phyloP scores from a whole-genome alignment of 164 flowering plant genomes.

The Aristolochia fimbriata region DNA sequence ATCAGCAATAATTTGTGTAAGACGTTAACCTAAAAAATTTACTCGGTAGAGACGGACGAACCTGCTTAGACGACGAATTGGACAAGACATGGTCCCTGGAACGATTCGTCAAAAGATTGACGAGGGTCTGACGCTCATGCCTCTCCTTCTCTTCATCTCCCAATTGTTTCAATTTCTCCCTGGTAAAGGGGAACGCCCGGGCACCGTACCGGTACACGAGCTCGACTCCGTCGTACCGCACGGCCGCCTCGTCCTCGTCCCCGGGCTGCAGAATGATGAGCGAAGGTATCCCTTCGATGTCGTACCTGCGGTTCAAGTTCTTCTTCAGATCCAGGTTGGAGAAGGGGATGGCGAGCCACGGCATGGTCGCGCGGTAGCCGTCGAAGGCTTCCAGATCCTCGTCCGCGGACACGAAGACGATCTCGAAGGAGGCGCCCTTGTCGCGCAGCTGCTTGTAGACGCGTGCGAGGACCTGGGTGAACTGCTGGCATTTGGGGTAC shows the following conservation, averaged over 20 bases:
- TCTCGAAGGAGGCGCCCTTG: slow-evolving; percentile 18
- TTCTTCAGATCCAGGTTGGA: slow-evolving; percentile 22
- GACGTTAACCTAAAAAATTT: too few relatives aligned
- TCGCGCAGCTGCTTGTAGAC: slow-evolving; percentile 15
- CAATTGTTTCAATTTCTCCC: slow-evolving; percentile 13
- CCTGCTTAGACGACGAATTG: slow-evolving; percentile 6
- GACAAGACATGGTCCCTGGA: slow-evolving; percentile 10
- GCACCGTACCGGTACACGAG: slow-evolving; percentile 21
- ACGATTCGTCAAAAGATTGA: slow-evolving; percentile 10
- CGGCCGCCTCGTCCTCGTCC: slow-evolving; percentile 2
- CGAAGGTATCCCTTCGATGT: slow-evolving; percentile 27
- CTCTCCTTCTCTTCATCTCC: slow-evolving; percentile 24
- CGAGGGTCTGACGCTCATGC: slow-evolving; percentile 19
- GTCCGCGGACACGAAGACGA: slow-evolving; percentile 27
- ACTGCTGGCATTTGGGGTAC: slow-evolving; percentile 19
- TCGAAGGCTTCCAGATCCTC: slow-evolving; percentile 19
- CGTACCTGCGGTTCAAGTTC: slow-evolving; percentile 14
- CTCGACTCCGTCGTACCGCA: slow-evolving; percentile 24
- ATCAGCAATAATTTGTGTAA: not conserved
- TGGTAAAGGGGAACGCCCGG: slow-evolving; percentile 20
- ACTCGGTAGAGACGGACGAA: not conserved
- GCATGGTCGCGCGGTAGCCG: slow-evolving; percentile 18
- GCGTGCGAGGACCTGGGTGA: slow-evolving; percentile 17
- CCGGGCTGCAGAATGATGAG: slow-evolving; percentile 14
- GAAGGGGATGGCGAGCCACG: slow-evolving; percentile 29